phyloP scores from a whole-genome alignment of 805 yeast genomes.

The Wickerhamiella kurtzmanii region DNA sequence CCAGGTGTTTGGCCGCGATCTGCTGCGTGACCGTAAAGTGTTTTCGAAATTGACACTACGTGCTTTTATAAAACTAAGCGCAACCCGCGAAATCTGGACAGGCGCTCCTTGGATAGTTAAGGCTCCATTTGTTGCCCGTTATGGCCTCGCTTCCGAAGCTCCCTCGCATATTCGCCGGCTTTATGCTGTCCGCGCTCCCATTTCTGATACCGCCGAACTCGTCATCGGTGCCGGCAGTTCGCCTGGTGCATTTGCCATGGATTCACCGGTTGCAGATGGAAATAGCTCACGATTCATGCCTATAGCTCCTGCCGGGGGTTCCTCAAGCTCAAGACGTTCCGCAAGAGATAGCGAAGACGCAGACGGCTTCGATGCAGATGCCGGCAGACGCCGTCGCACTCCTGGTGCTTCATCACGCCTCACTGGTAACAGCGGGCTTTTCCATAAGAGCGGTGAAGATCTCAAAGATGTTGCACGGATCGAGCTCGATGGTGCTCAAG shows the following conservation, averaged over 20 bases:
- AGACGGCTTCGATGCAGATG: not conserved
- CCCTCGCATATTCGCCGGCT: conserved; percentile 9
- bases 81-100: conserved; percentile 62
- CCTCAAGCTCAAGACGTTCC: not conserved
- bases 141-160: conserved; percentile 33
- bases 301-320: not conserved
- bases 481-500: conserved; percentile 2
- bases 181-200: not conserved
- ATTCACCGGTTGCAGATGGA: not conserved
- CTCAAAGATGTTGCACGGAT: not conserved
- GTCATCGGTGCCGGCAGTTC: not conserved
- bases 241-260: not conserved
- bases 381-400: not conserved
- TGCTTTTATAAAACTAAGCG: conserved; percentile 69
- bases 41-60: conserved; percentile 85
- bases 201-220: not conserved
- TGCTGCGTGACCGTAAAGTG: conserved; percentile 68
- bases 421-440: not conserved
- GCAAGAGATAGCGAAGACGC: not conserved
- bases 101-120: conserved; percentile 97
- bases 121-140: conserved; percentile 55
- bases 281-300: not conserved
- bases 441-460: not conserved
- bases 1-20: conserved; percentile 23
- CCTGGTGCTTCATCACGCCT: not conserved